These are phyloP conservation scores for Crithidia expoeki DNA, from an alignment of 208 protist genomes.

Conservation along the genomic window DNA sequence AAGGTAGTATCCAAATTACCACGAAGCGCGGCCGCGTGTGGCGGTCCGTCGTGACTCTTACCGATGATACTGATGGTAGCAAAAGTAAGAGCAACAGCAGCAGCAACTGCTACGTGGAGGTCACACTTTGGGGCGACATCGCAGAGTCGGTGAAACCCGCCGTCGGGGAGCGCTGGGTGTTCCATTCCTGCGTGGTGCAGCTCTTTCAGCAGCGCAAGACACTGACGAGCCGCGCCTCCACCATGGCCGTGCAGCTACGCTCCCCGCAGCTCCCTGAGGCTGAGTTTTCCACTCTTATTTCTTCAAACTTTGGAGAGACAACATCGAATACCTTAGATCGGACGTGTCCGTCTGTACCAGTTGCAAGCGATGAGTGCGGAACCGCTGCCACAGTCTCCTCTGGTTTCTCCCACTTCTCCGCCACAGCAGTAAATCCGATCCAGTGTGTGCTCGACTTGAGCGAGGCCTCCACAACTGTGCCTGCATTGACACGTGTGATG, in stretches of 20 bases:
- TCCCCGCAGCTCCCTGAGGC: neutral
- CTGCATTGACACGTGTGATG: conserved; percentile 30
- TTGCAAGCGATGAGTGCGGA: neutral
- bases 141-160: conserved; percentile 31
- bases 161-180: conserved; percentile 62
- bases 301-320: too few species aligned
- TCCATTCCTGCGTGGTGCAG: conserved; percentile 52
- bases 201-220: conserved; percentile 64
- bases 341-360: neutral
- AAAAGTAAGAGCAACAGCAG: too few species aligned
- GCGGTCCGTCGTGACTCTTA: conserved; percentile 41
- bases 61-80: neutral
- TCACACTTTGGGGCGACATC: conserved; percentile 77
- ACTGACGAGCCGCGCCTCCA: conserved; percentile 37
- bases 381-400: neutral
- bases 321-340: too few species aligned
- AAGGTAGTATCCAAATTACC: conserved; percentile 29
- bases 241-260: conserved; percentile 36
- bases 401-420: neutral
- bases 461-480: conserved; percentile 30
- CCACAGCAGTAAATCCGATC: neutral
- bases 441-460: conserved; percentile 25
- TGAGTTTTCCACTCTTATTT: too few species aligned
- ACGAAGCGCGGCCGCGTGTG: conserved; percentile 73
- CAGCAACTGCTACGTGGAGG: conserved; percentile 32